These are phyloP conservation scores for Euphorbia tirucalli DNA, from an alignment of 345 rosid species.

Conservation along the genomic window DNA sequence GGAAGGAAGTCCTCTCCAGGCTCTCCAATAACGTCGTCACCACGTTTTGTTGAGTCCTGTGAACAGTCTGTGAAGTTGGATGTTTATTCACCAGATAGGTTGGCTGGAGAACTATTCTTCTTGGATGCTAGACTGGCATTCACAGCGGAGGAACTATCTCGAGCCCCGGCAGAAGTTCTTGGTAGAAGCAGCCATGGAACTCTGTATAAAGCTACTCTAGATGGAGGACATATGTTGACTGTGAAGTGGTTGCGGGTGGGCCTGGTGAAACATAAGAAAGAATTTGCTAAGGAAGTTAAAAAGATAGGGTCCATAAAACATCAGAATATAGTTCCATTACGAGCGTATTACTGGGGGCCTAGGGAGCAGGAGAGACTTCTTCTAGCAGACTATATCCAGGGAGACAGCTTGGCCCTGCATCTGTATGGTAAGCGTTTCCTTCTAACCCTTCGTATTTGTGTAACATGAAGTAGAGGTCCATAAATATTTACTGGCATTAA, in stretches of 20 bases:
- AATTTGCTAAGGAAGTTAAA: constrained; percentile 82
- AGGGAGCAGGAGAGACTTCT: constrained; percentile 95
- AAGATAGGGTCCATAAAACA: constrained; percentile 72
- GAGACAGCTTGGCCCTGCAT: constrained; percentile 92
- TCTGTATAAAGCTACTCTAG: constrained; percentile 85
- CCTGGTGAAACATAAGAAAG: constrained; percentile 85
- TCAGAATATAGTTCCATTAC: constrained; percentile 68
- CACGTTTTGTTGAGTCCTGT: constrained; percentile 50
- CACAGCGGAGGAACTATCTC: constrained; percentile 86
- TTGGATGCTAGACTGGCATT: constrained; percentile 68
- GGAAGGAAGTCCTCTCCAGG: constrained; percentile 76
- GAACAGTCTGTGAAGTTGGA: constrained; percentile 75
- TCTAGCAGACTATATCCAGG: constrained; percentile 71
- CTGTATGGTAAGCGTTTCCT: constrained; percentile 65
- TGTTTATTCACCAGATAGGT: constrained; percentile 89
- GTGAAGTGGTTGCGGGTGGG: constrained; percentile 98
- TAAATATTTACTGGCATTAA: neutral
- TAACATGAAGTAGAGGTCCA: neutral
- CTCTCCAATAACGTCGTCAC: constrained; percentile 76
- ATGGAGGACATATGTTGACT: constrained; percentile 69
- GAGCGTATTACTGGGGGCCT: constrained; percentile 96
- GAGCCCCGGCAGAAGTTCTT: constrained; percentile 99
- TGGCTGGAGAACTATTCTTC: constrained; percentile 89
- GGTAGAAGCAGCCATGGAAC: constrained; percentile 99
- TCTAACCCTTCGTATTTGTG: neutral